phyloP scores from a whole-genome alignment of 352 stramenopile genomes.

The Globisporangium alternatum region DNA sequence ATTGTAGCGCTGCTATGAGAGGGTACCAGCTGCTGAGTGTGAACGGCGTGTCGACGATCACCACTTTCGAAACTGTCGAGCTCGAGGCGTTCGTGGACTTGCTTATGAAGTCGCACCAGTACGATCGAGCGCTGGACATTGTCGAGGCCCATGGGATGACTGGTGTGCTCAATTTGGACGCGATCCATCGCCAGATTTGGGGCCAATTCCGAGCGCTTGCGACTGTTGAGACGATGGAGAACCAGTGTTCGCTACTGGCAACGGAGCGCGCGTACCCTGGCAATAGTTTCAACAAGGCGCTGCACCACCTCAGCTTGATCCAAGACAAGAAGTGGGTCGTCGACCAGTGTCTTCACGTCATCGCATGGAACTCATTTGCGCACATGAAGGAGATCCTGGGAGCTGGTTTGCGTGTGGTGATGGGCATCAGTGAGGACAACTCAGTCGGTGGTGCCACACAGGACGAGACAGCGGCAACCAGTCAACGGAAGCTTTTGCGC shows the following conservation, averaged over 20 bases:
- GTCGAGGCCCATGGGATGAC: conserved; percentile 18
- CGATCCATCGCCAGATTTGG: conserved; percentile 54
- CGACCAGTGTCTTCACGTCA: conserved; percentile 35
- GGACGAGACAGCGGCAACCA: conserved; percentile 9
- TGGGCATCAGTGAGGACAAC: conserved; percentile 10
- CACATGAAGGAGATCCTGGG: conserved; percentile 68
- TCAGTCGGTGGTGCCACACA: background rate
- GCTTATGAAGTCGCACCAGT: conserved; percentile 32
- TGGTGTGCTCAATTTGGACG: conserved; percentile 30
- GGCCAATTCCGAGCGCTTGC: conserved; percentile 30
- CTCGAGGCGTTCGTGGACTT: conserved; percentile 35
- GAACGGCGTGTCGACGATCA: conserved; percentile 17
- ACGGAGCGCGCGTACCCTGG: conserved; percentile 6
- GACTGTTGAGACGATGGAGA: conserved; percentile 4
- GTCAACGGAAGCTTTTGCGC: conserved; percentile 27
- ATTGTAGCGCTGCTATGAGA: background rate
- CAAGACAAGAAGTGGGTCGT: conserved; percentile 49
- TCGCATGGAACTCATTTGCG: conserved; percentile 35
- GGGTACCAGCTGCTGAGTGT: conserved; percentile 18
- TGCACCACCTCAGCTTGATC: conserved; percentile 43
- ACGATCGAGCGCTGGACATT: conserved; percentile 36
- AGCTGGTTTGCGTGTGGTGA: conserved; percentile 32
- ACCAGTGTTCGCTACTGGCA: conserved; percentile 3
- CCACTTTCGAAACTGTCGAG: conserved; percentile 20
- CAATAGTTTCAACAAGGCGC: conserved; percentile 27